Evolutionary conservation across 163 green algal species (phyloP).

Genomic region (Scenedesmus sp.): DNA sequence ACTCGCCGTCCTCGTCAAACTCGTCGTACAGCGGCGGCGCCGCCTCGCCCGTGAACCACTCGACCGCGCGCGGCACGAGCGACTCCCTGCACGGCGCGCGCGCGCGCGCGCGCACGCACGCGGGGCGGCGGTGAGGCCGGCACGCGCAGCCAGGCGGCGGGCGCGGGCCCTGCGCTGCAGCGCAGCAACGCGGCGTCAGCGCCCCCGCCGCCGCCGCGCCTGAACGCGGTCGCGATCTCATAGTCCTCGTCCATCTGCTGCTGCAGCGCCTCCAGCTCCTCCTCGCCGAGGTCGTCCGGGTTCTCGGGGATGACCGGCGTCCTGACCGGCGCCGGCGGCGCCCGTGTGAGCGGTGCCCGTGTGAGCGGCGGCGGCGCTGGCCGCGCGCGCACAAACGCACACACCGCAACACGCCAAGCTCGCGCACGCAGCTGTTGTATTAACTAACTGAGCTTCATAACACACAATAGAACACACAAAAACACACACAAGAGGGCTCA

Average conservation of each 20-base stretch:
- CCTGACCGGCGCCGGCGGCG: conserved; percentile 15
- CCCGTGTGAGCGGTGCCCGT: neutral
- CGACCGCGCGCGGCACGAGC: conserved; percentile 67
- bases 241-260: conserved; percentile 75
- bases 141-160: neutral
- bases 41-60: conserved; percentile 75
- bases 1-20: conserved; percentile 54
- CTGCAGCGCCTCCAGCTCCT: conserved; percentile 73
- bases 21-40: conserved; percentile 55
- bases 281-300: conserved; percentile 62
- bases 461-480: no score
- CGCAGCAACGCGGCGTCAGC: neutral
- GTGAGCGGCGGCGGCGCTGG: neutral
- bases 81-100: conserved; percentile 61
- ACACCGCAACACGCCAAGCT: no score
- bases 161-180: neutral
- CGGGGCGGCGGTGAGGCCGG: neutral
- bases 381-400: no score
- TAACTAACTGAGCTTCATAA: no score
- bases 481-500: conserved; percentile 1
- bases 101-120: no score
- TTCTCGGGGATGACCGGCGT: conserved; percentile 66
- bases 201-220: neutral
- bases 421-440: no score
- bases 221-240: conserved; percentile 55